These are phyloP conservation scores for Dipodascus albidus DNA, from an alignment of 805 yeast species.

Conservation along the genomic window DNA sequence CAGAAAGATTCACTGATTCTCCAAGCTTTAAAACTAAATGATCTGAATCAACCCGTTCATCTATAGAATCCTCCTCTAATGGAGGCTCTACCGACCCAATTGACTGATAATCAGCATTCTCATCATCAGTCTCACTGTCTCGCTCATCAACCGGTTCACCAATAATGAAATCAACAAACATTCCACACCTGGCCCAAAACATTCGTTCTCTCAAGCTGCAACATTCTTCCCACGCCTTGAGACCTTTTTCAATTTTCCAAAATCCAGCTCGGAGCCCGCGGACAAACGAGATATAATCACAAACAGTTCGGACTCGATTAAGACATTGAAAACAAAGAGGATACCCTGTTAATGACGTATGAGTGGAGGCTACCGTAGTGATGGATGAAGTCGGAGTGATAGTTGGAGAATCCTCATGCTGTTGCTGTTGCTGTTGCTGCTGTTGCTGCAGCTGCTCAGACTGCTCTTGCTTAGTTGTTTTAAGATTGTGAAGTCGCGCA, in stretches of 20 bases:
- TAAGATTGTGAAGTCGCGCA: conserved; percentile 64
- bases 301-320: conserved; percentile 62
- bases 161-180: neutral
- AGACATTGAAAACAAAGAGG: conserved; percentile 79
- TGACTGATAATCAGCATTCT: neutral
- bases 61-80: neutral
- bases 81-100: neutral
- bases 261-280: conserved; percentile 49
- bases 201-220: conserved; percentile 56
- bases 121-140: neutral
- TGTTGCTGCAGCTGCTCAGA: conserved; percentile 2
- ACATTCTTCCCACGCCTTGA: conserved; percentile 53
- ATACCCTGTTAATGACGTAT: conserved; percentile 25
- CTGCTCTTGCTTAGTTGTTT: conserved; percentile 25
- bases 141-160: neutral
- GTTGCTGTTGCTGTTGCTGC: neutral
- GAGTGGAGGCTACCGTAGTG: neutral
- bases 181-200: conserved; percentile 70
- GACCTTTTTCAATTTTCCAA: conserved; percentile 44
- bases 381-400: neutral
- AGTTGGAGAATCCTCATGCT: neutral
- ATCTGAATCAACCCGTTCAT: neutral
- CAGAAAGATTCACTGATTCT: too few species aligned
- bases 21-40: neutral
- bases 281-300: conserved; percentile 72